These are phyloP conservation scores for Candida peoriensis DNA, from an alignment of 805 yeast species.

Conservation along the genomic window DNA sequence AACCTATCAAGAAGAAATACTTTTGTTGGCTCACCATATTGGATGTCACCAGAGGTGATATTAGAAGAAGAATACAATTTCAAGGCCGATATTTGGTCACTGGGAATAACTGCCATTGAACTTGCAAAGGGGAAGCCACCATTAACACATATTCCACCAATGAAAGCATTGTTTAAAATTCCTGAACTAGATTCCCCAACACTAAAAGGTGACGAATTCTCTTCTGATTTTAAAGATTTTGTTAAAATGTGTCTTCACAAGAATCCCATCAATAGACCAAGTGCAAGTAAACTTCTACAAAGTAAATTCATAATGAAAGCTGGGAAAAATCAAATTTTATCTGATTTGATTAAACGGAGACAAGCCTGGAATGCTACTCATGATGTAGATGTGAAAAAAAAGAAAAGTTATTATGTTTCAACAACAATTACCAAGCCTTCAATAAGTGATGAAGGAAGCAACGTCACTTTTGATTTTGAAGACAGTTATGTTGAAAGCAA, in stretches of 20 bases:
- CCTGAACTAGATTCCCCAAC: constrained; percentile 81
- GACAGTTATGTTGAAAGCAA: constrained; percentile 8
- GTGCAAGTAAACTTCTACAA: constrained; percentile 53
- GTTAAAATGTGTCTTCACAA: constrained; percentile 64
- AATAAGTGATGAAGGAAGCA: constrained; percentile 2
- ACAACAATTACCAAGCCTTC: constrained; percentile 18
- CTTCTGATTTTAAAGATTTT: constrained; percentile 62
- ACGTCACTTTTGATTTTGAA: constrained; percentile 21
- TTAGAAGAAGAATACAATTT: constrained; percentile 81
- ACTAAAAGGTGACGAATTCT: constrained; percentile 78
- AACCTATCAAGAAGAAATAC: constrained; percentile 61
- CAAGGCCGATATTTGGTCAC: constrained; percentile 96
- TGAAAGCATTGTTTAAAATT: constrained; percentile 32
- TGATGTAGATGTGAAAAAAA: constrained; percentile 1
- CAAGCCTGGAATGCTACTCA: constrained; percentile 33
- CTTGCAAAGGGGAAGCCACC: constrained; percentile 98
- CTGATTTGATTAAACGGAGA: constrained; percentile 38
- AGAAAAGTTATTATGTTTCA: constrained; percentile 24
- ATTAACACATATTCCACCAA: constrained; percentile 60
- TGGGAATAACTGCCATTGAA: constrained; percentile 92
- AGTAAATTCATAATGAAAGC: constrained; percentile 47
- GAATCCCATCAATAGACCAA: constrained; percentile 63
- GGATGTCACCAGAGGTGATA: constrained; percentile 99
- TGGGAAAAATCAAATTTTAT: constrained; percentile 31
- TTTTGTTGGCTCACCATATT: constrained; percentile 79